Evolutionary conservation across 257 asterid species (phyloP).

Genomic region (Petrea volubilis): DNA sequence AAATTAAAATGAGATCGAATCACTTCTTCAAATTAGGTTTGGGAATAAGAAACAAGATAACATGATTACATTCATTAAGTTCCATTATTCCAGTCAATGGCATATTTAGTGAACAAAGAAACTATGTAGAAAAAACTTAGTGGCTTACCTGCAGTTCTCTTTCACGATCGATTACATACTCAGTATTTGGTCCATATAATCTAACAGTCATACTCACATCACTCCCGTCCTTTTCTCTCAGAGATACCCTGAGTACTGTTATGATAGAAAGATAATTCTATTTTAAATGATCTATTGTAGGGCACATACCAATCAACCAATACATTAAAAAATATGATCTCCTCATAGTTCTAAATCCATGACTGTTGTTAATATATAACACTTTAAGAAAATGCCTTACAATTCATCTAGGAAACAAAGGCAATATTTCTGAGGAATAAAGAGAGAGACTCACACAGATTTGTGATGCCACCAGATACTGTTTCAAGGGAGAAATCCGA

Average conservation of each 20-base stretch:
- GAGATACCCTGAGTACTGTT: constrained; percentile 89
- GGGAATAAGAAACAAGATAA: not conserved
- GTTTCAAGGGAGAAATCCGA: constrained; percentile 76
- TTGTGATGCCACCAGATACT: constrained; percentile 98
- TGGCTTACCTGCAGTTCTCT: constrained; percentile 76
- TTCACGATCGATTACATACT: constrained; percentile 85
- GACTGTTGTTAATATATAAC: not conserved
- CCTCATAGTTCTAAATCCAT: not conserved
- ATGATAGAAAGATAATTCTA: constrained; percentile 22
- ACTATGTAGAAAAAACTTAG: constrained; percentile 12
- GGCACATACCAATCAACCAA: constrained; percentile 21
- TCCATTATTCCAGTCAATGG: not conserved
- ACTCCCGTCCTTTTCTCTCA: constrained; percentile 51
- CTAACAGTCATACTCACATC: constrained; percentile 63
- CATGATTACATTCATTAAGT: constrained; percentile 8
- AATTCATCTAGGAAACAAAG: not conserved
- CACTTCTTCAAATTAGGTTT: constrained; percentile 16
- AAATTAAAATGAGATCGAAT: constrained; percentile 1
- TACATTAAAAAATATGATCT: not conserved
- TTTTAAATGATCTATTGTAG: constrained; percentile 13
- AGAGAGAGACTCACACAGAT: constrained; percentile 56
- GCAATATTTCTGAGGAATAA: constrained; percentile 12
- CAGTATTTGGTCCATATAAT: constrained; percentile 94
- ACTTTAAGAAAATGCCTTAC: not conserved
- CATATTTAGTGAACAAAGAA: constrained; percentile 7